These are phyloP conservation scores for Powellomyces hirtus DNA, from an alignment of 192 early-diverging fungal genomes.

Conservation along the genomic window DNA sequence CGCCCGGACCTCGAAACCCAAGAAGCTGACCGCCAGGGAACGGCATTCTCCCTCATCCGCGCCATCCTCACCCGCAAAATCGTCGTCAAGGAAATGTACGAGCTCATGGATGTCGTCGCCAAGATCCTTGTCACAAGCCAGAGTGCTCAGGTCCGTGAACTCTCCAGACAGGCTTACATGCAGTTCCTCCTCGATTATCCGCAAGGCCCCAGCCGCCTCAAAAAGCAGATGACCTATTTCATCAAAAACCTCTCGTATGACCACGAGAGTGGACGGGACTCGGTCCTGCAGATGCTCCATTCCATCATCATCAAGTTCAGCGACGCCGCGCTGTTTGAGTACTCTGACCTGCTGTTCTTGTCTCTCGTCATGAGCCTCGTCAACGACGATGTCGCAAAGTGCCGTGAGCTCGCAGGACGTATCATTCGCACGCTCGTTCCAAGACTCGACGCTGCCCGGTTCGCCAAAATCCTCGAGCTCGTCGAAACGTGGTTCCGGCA, in stretches of 20 bases:
- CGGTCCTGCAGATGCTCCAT: constrained; percentile 85
- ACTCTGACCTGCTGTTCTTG: constrained; percentile 80
- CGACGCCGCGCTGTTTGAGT: constrained; percentile 72
- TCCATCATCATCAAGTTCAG: constrained; percentile 76
- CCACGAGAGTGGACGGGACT: constrained; percentile 88
- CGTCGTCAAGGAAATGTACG: constrained; percentile 87
- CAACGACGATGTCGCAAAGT: constrained; percentile 91
- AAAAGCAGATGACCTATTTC: constrained; percentile 83
- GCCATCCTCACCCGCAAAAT: constrained; percentile 84
- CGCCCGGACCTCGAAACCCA: constrained; percentile 76
- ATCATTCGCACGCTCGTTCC: constrained; percentile 68
- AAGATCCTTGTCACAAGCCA: constrained; percentile 88
- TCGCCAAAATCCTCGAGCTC: constrained; percentile 65
- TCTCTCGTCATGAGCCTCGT: constrained; percentile 79
- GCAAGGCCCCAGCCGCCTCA: constrained; percentile 74
- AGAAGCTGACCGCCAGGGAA: constrained; percentile 78
- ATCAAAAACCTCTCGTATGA: constrained; percentile 88
- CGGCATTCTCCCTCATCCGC: constrained; percentile 81
- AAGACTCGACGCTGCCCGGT: constrained; percentile 57
- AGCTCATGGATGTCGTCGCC: constrained; percentile 79
- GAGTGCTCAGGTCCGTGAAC: constrained; percentile 70
- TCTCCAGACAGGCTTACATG: constrained; percentile 77
- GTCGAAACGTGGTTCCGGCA: constrained; percentile 71
- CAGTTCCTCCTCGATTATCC: constrained; percentile 97
- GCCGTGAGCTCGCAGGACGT: constrained; percentile 80